These are phyloP conservation scores for Diaporthe ampelina DNA, from an alignment of 2,329 filamentous ascomycete species.

Conservation along the genomic window DNA sequence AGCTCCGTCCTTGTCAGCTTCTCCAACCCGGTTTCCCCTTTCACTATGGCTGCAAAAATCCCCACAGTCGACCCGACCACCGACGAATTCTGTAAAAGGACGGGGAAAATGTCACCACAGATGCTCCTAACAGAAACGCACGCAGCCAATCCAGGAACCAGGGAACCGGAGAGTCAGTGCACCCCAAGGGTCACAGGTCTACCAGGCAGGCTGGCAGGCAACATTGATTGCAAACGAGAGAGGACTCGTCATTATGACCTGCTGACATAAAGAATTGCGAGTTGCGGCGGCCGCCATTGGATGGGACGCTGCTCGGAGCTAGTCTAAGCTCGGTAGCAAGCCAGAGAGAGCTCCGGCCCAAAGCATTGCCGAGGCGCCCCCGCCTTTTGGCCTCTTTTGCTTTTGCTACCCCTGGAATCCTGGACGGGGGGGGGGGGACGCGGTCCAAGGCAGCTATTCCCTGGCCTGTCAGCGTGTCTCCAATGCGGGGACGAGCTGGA, in stretches of 20 bases:
- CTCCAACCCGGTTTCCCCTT: conserved; percentile 27
- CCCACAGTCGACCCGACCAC: background rate
- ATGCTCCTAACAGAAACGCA: background rate
- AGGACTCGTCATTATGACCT: conserved; percentile 18
- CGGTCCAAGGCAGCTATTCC: background rate
- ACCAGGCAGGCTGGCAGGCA: conserved; percentile 6
- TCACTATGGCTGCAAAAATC: background rate
- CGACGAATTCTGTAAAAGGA: background rate
- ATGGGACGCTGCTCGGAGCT: background rate
- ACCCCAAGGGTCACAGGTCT: background rate
- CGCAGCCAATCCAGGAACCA: background rate
- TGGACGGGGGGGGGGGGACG: background rate
- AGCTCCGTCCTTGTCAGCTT: conserved; percentile 29
- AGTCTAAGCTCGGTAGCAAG: background rate
- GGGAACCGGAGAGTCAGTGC: background rate
- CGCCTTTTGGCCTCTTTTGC: conserved; percentile 27
- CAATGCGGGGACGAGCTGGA: conserved; percentile 25
- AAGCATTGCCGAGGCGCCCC: conserved; percentile 32
- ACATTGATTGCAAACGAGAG: background rate
- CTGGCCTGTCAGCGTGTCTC: conserved; percentile 1
- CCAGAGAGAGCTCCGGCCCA: conserved; percentile 11
- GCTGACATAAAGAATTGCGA: conserved; percentile 9
- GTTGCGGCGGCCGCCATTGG: background rate
- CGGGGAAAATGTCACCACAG: background rate
- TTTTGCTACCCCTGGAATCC: conserved; percentile 21